Conservation (phyloP, 2,329 filamentous ascomycete genomes). For the Westerdykella sp. region DNA sequence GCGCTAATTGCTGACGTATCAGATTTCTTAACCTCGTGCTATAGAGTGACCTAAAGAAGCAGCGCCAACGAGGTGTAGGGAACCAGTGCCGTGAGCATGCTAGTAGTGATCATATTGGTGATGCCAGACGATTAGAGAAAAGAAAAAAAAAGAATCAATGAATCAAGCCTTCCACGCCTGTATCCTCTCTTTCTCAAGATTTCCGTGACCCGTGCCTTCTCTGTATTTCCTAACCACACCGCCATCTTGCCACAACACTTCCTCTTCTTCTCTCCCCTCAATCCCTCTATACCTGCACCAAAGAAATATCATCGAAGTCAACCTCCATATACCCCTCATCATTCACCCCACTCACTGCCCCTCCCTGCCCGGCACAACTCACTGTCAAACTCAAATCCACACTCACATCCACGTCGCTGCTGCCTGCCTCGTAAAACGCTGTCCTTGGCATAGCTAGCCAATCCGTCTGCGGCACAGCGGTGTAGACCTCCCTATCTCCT, state of each 20-base stretch:
- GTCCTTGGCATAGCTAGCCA: conserved; percentile 8
- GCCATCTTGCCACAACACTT: background rate
- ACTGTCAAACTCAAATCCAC: conserved; percentile 15
- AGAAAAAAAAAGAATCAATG: too few species aligned
- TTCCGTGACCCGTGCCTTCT: background rate
- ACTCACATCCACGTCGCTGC: conserved; percentile 13
- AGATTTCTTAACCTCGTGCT: too few species aligned
- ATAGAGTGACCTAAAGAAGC: too few species aligned
- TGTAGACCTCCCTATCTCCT: conserved; percentile 11
- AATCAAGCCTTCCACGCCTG: too few species aligned
- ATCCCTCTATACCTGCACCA: conserved; percentile 2
- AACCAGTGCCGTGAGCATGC: too few species aligned
- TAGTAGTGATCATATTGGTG: too few species aligned
- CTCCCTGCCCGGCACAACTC: conserved; percentile 16
- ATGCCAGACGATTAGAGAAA: too few species aligned
- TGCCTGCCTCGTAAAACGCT: conserved; percentile 16
- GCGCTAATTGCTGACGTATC: too few species aligned
- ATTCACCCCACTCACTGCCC: conserved; percentile 11
- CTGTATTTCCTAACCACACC: background rate
- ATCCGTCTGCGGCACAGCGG: conserved; percentile 10
- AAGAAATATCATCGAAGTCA: conserved; percentile 9
- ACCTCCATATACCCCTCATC: conserved; percentile 14
- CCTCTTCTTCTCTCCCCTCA: background rate
- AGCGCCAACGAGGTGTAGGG: too few species aligned
- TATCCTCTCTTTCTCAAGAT: too few species aligned